Percentiles rank a stretch among this genome's conserved stretches.
Conservation (phyloP, 192 early-diverging fungal genomes). For the Gryganskiella cystojenkinii region DNA sequence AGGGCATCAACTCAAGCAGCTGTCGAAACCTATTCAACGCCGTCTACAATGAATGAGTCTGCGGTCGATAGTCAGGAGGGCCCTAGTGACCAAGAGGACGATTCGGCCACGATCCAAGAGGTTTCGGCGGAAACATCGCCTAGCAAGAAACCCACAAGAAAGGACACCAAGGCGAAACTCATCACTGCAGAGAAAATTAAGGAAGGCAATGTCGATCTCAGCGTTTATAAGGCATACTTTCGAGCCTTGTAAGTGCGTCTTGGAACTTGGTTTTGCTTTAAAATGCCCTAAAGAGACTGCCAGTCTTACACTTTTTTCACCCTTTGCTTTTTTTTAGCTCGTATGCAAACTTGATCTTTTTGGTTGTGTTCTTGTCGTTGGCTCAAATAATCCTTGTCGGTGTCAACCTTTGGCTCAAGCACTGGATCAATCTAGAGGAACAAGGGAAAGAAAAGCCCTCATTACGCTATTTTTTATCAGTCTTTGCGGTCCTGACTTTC, state of each 20-base stretch:
- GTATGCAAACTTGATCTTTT: slow-evolving; percentile 48
- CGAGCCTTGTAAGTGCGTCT: slow-evolving; percentile 37
- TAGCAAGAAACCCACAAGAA: slow-evolving; percentile 10
- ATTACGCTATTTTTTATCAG: slow-evolving; percentile 63
- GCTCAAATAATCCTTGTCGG: slow-evolving; percentile 54
- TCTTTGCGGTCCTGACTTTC: slow-evolving; percentile 82
- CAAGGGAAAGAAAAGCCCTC: neutral
- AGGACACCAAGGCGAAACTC: slow-evolving; percentile 17
- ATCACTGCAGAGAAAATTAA: slow-evolving; percentile 12
- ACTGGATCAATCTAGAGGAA: slow-evolving; percentile 12
- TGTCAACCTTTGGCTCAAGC: slow-evolving; percentile 69
- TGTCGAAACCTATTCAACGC: too few relatives aligned
- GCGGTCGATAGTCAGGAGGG: too few relatives aligned
- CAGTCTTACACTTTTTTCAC: slow-evolving; percentile 40
- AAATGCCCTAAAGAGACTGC: too few relatives aligned
- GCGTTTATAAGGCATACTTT: slow-evolving; percentile 37
- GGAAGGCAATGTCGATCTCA: neutral
- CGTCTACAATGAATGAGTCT: too few relatives aligned
- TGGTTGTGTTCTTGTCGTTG: slow-evolving; percentile 41
- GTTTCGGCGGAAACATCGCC: neutral
- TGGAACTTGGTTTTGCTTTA: slow-evolving; percentile 53
- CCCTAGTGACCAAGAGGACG: slow-evolving; percentile 17
- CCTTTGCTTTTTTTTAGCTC: neutral
- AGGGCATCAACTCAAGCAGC: too few relatives aligned
- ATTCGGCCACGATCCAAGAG: neutral